Evolutionary conservation across 441 rosid genomes (phyloP).

Genomic region (Populus trichocarpa): DNA sequence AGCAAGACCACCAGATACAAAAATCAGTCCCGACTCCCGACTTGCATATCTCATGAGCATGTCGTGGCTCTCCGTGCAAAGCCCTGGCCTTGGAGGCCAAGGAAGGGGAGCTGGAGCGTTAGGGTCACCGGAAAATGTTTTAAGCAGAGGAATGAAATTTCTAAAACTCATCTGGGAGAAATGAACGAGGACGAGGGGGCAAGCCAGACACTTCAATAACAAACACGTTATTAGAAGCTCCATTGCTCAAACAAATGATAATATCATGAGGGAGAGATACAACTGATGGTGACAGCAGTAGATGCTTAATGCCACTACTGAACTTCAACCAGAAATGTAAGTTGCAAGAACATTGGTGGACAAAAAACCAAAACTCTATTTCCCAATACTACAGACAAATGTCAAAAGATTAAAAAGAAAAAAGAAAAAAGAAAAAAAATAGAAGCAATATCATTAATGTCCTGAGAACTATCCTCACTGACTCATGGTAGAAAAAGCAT

Average conservation of each 20-base stretch:
- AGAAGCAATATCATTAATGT: constrained; percentile 14
- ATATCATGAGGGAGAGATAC: neutral
- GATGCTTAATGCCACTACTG: neutral
- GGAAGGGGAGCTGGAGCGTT: no score
- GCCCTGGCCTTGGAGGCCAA: no score
- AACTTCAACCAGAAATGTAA: constrained; percentile 5
- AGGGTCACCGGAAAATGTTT: no score
- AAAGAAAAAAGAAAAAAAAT: neutral
- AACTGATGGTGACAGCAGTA: neutral
- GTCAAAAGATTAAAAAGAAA: neutral
- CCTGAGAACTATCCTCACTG: constrained; percentile 30
- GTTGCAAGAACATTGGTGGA: constrained; percentile 12
- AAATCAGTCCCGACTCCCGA: no score
- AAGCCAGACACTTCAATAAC: neutral
- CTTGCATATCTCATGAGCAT: no score
- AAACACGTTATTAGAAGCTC: neutral
- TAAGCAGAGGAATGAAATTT: no score
- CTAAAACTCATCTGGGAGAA: no score
- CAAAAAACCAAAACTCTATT: constrained; percentile 26
- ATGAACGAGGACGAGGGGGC: no score
- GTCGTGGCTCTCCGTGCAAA: no score
- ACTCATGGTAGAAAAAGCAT: constrained; percentile 19
- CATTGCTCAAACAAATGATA: no score
- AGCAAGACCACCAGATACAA: no score
- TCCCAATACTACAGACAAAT: constrained; percentile 19